Evolutionary conservation across 2,329 filamentous ascomycete genomes (phyloP).

Genomic region (Ceratocystis huliohia): DNA sequence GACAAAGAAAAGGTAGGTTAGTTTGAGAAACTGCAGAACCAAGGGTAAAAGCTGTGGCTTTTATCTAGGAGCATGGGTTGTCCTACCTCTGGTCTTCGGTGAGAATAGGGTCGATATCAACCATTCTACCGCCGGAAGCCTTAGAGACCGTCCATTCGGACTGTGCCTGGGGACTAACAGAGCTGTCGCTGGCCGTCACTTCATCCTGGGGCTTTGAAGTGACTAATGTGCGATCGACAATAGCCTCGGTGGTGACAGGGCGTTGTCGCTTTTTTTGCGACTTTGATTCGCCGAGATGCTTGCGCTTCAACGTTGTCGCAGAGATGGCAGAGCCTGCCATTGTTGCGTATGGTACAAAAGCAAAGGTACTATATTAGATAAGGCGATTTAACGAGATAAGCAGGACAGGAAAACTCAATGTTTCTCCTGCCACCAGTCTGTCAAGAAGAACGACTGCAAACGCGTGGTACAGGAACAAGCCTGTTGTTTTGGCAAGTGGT

Average conservation of each 20-base stretch:
- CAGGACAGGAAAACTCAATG: not conserved
- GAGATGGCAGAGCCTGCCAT: conserved; percentile 17
- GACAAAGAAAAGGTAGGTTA: not conserved
- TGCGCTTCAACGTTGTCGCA: conserved; percentile 19
- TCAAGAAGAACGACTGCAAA: not conserved
- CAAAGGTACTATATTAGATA: not conserved
- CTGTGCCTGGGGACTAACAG: not conserved
- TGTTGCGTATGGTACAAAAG: not conserved
- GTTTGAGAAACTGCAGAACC: not conserved
- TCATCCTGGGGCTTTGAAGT: not conserved
- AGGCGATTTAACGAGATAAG: not conserved
- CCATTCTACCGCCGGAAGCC: conserved; percentile 52
- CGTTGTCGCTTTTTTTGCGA: conserved; percentile 17
- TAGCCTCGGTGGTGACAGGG: conserved; percentile 6
- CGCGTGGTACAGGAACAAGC: not conserved
- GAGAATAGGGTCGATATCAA: conserved; percentile 52
- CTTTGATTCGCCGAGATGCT: conserved; percentile 20
- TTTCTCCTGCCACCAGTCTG: not conserved
- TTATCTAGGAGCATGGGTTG: not conserved
- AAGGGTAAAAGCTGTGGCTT: no score
- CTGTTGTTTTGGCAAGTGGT: not conserved
- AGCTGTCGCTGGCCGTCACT: not conserved
- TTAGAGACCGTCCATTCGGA: conserved; percentile 48
- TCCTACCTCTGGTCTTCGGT: conserved; percentile 41
- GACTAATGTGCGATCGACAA: conserved; percentile 18